Conservation (phyloP, 2,329 filamentous ascomycete genomes). For the Tolypocladium album region DNA sequence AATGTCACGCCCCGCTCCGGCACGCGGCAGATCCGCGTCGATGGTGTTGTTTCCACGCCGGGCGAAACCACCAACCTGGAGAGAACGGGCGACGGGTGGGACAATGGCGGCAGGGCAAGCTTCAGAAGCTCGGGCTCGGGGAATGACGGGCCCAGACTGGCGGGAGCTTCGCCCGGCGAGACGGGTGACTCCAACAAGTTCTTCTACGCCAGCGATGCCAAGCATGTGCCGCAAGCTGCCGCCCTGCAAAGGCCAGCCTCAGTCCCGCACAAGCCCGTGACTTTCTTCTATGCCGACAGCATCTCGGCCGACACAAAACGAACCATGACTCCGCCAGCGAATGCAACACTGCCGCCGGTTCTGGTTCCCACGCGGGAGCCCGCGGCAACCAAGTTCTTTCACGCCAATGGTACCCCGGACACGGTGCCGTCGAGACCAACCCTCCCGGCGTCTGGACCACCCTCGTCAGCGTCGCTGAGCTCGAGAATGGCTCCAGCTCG, state of each 20-base stretch:
- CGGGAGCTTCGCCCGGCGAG: conserved; percentile 14
- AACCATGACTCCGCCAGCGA: conserved; percentile 16
- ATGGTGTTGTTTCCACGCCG: conserved; percentile 59
- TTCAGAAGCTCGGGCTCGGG: conserved; percentile 22
- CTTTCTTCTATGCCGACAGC: conserved; percentile 49
- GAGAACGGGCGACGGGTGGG: conserved; percentile 29
- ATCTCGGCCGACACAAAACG: conserved; percentile 28
- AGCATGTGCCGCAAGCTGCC: conserved; percentile 24
- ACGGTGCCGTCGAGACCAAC: conserved; percentile 20
- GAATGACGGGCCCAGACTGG: conserved; percentile 15
- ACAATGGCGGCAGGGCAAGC: conserved; percentile 17
- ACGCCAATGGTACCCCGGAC: conserved; percentile 56
- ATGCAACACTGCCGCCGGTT: conserved; percentile 21
- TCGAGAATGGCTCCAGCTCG: conserved; percentile 31
- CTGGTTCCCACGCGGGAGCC: conserved; percentile 25
- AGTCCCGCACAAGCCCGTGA: conserved; percentile 34
- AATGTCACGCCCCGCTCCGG: conserved; percentile 75
- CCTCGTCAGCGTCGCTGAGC: conserved; percentile 33
- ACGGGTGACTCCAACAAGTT: conserved; percentile 48
- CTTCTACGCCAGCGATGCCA: conserved; percentile 82
- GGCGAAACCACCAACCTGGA: conserved; percentile 45
- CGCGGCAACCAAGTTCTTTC: conserved; percentile 57
- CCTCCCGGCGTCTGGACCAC: conserved; percentile 26
- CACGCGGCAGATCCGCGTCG: conserved; percentile 58
- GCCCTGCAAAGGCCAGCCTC: conserved; percentile 26